Conservation (phyloP, 1,139 yeast species). For the Diutina scorzettiae region DNA sequence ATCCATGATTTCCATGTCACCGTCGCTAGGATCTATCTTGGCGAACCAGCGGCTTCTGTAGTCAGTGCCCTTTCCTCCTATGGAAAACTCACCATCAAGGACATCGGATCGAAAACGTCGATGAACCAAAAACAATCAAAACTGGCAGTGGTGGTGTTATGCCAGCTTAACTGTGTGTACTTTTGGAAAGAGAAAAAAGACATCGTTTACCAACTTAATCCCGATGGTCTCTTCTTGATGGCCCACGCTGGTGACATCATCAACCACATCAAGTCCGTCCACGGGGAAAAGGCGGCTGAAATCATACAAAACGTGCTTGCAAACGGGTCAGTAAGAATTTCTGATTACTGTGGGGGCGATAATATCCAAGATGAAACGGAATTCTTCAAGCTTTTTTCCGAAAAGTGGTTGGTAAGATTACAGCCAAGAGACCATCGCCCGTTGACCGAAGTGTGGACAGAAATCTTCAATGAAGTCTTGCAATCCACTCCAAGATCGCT, state of each 20-base stretch:
- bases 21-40: constrained; percentile 43
- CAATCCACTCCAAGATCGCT: constrained; percentile 38
- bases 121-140: constrained; percentile 36
- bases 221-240: constrained; percentile 50
- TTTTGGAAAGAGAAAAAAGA: constrained; percentile 27
- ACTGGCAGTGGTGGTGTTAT: constrained; percentile 47
- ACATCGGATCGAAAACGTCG: constrained; percentile 28
- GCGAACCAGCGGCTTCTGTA: constrained; percentile 50
- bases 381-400: constrained; percentile 36
- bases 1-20: constrained; percentile 45
- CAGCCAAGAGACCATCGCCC: constrained; percentile 39
- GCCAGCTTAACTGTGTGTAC: constrained; percentile 53
- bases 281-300: constrained; percentile 45
- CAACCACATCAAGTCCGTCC: constrained; percentile 29
- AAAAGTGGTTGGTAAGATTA: constrained; percentile 40
- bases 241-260: constrained; percentile 73
- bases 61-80: constrained; percentile 44
- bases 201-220: constrained; percentile 49
- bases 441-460: constrained; percentile 43
- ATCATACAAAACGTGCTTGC: constrained; percentile 59
- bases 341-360: constrained; percentile 39
- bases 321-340: constrained; percentile 52
- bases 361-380: constrained; percentile 22
- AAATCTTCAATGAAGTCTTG: constrained; percentile 40
- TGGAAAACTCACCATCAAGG: constrained; percentile 44